Conservation (phyloP, 306 rosid genomes). For the Hylodesmum podocarpum region DNA sequence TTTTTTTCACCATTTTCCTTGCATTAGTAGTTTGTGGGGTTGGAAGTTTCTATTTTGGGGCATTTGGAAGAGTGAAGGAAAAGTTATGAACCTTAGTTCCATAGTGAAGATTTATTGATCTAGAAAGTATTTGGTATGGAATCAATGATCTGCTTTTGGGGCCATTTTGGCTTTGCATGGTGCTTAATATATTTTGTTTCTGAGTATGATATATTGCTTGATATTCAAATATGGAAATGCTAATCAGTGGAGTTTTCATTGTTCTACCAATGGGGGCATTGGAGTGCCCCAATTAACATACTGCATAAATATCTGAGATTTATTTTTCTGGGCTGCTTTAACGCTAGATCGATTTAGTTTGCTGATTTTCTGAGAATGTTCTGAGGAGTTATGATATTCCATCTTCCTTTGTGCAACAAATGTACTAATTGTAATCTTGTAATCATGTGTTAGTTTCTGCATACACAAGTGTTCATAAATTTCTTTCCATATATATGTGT, state of each 20-base stretch:
- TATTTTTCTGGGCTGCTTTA: not conserved
- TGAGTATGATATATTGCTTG: not conserved
- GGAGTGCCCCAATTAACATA: not conserved
- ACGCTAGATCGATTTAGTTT: not conserved
- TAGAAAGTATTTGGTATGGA: not conserved
- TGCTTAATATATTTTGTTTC: slow-evolving; percentile 1
- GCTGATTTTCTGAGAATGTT: not conserved
- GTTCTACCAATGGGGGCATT: not conserved
- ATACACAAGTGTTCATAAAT: not conserved
- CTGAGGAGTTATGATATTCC: not conserved
- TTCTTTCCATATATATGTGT: not conserved
- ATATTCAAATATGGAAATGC: slow-evolving; percentile 1
- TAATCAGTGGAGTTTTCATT: slow-evolving; percentile 15
- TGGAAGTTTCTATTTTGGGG: not conserved
- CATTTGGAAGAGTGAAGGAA: not conserved
- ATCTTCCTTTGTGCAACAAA: not conserved
- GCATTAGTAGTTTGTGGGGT: not conserved
- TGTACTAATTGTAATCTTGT: not conserved
- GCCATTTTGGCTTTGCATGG: not conserved
- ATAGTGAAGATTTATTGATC: not conserved
- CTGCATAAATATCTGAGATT: not conserved
- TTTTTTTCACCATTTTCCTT: not conserved
- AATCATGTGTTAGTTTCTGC: not conserved
- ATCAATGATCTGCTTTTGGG: slow-evolving; percentile 5
- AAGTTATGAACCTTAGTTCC: not conserved